Base-by-base conservation (phyloP, 2,329 filamentous ascomycete species). In the Colletotrichum horii region DNA sequence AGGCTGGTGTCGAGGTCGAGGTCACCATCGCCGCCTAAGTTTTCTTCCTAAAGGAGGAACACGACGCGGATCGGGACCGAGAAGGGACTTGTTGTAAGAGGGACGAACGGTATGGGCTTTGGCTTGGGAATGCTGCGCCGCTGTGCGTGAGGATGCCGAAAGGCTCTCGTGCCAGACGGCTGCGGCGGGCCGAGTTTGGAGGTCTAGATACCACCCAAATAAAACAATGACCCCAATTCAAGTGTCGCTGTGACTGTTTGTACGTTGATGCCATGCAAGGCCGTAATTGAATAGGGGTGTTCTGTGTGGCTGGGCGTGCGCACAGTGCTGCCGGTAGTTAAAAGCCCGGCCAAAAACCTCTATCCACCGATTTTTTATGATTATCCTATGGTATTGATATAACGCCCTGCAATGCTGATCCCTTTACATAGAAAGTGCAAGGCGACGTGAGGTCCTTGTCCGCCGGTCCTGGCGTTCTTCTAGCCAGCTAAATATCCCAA, bases 1-100 rank as follows among this genome's bases (percentile, higher is more conserved):
- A 97, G 91, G 95, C 95, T 80, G 95, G 95, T 90, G 95, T 97
- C 85, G 95, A 97, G 91, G 95, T 97, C 82, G 95, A 97, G 91
- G 95, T 97, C 83, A 97, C 95, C 86, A 97, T 97, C 85, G 95
- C 95, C 85, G 94, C 95, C 86, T 95, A 94, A 89, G 80, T 77
- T 52, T 52, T 52, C 43, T n/a, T 52, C 4, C n/a, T 22, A 14
- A 52, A 22, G 22, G 14, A 22, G 43, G 79, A 62, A 94, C 89
- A 80, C 77, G 79, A 62, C 71, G 43, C 62, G 60, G 43, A 22
- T 1, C 24, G 14, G 22, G 61, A 61, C 30, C 12, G 8, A 56
- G 6, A 43, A 22, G 26, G 58, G 58, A 52, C 34, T 61, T 66
- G 69, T 73, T 75, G 64, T 58, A 55, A 19, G 16, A 73, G 64